Evolutionary conservation across 352 stramenopile species (phyloP).

Genomic region (Blastocystis sp.): DNA sequence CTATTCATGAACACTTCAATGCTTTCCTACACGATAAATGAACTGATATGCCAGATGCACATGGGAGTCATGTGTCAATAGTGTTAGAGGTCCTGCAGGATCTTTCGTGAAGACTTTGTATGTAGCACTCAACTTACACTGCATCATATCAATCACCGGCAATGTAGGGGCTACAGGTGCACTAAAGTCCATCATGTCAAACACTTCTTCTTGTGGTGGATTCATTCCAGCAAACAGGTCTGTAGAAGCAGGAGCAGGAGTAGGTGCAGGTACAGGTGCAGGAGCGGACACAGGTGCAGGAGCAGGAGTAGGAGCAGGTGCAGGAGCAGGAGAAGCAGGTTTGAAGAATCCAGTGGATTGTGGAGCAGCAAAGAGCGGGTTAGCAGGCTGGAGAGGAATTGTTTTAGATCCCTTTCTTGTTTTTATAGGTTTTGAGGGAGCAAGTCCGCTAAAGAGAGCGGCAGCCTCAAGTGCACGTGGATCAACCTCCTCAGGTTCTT

Average conservation of each 20-base stretch:
- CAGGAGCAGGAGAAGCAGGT: not conserved
- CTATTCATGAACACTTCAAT: not conserved
- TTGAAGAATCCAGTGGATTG: not conserved
- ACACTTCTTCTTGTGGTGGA: not conserved
- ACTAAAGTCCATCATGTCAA: not conserved
- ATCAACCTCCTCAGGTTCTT: not conserved
- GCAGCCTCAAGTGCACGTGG: not conserved
- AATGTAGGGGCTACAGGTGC: not conserved
- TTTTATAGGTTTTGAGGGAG: not conserved
- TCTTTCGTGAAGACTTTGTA: constrained; percentile 57
- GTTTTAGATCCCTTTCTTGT: not conserved
- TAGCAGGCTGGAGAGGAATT: not conserved
- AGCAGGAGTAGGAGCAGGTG: not conserved
- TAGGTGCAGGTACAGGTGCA: not conserved
- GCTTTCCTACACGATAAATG: not conserved
- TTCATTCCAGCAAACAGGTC: constrained; percentile 38
- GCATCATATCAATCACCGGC: constrained; percentile 8
- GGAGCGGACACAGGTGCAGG: not conserved
- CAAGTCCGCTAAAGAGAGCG: constrained; percentile 18
- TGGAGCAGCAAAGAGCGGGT: not conserved
- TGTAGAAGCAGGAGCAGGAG: not conserved
- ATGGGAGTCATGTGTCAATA: not conserved
- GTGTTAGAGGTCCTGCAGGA: not conserved
- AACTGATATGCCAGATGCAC: not conserved
- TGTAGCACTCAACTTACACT: constrained; percentile 3